Base-by-base conservation (phyloP, 2,329 filamentous ascomycete species). In the Dactylella cylindrospora region DNA sequence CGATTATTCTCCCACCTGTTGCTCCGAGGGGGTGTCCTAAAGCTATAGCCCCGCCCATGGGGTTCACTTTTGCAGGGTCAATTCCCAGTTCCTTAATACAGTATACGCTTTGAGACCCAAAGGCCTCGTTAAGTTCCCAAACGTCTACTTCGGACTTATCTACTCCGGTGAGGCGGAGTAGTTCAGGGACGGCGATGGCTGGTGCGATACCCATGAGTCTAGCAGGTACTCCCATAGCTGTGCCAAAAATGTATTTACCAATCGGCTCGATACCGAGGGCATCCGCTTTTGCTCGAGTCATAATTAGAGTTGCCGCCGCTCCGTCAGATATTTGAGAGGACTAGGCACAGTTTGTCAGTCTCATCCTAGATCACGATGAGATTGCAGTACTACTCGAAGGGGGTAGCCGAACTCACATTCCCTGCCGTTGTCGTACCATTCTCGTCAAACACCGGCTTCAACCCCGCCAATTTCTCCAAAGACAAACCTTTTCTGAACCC, bases 121-220 rank as follows among this genome's bases (percentile, higher is more conserved):
- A 84, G 10, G 82, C 82, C 79, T 96, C 90, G 73, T 96, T 96
- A 73, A 96, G 86, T 77, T 96, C 90, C 90, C 90, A 96, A 7
- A 93, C 77, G 28, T 84, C 80, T 0, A 97, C 81, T 55, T 96
- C 88, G 1, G 78, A 76, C 9, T 76, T 84, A 35, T 74, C 71
- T 10, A 96, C 72, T 0, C 84, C 88, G 1, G 85, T 80, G 62
- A 82, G 80, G 13, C 76, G 72, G n/a, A 96, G 77, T 15, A 95
- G 77, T 71, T 85, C 86, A 5, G 90, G 90, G 46, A 96, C 91
- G 0, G 88, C 90, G 22, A 95, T 71, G 0, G 89, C 88, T 0
- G 91, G 90, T 0, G 91, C 90, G 55, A 96, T 78, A 31, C 91
- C 90, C 91, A 97, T 96, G 78, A 95, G 90, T 70, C 95, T 89